phyloP scores from a whole-genome alignment of 805 yeast genomes.

The Ogataea pignaliae region DNA sequence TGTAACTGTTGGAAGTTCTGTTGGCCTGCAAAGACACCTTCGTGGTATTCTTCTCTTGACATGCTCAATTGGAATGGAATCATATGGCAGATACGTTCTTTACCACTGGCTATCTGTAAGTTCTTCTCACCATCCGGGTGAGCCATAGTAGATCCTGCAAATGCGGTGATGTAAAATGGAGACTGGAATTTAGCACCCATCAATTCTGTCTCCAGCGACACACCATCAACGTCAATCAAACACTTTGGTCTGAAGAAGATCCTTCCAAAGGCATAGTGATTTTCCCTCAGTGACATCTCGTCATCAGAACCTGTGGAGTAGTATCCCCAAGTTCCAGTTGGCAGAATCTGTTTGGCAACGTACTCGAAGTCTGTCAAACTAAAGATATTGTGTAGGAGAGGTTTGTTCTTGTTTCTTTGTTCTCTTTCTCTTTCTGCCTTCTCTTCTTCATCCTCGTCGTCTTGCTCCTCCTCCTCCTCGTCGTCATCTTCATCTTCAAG shows the following conservation, averaged over 20 bases:
- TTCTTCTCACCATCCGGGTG: slow-evolving; percentile 85
- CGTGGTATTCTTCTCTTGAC: slow-evolving; percentile 72
- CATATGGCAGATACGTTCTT: slow-evolving; percentile 72
- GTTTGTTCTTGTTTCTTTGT: slow-evolving; percentile 45
- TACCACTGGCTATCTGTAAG: slow-evolving; percentile 67
- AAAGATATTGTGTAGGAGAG: slow-evolving; percentile 63
- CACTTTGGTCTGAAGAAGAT: slow-evolving; percentile 82
- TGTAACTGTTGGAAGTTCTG: slow-evolving; percentile 82
- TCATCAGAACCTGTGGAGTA: slow-evolving; percentile 90
- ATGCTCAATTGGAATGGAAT: slow-evolving; percentile 84
- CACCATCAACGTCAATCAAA: slow-evolving; percentile 65
- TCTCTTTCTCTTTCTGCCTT: slow-evolving; percentile 36
- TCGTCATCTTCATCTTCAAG: slow-evolving; percentile 24
- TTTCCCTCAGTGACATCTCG: slow-evolving; percentile 82
- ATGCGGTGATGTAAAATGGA: slow-evolving; percentile 87
- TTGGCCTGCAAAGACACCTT: slow-evolving; percentile 56
- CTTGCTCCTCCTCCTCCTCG: slow-evolving; percentile 22
- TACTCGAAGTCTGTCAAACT: slow-evolving; percentile 82
- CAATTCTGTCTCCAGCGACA: slow-evolving; percentile 62
- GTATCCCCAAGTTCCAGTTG: slow-evolving; percentile 80
- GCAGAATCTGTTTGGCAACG: slow-evolving; percentile 73
- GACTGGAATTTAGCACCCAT: slow-evolving; percentile 59
- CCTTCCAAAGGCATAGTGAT: slow-evolving; percentile 82
- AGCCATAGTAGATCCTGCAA: slow-evolving; percentile 84
- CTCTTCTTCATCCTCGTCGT: slow-evolving; percentile 22